A percentile compares a stretch with the other conserved stretches of the same genome.
Conservation (phyloP, 176 grass and related monocot genomes). For the Canna indica region DNA sequence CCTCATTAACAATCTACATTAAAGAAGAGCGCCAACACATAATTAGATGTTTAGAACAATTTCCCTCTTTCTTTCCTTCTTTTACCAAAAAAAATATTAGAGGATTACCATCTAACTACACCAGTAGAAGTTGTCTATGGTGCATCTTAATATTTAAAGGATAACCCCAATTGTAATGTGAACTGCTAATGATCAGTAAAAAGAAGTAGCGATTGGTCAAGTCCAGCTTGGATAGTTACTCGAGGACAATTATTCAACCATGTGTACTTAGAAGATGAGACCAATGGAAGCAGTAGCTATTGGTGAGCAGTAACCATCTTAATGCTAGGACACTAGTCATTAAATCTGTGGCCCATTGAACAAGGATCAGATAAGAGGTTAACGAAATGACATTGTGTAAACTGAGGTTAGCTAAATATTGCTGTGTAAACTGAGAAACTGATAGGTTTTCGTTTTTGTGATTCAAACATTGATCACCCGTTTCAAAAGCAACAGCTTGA, state of each 20-base stretch:
- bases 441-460: too few species aligned
- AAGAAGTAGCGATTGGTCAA: neutral
- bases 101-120: too few species aligned
- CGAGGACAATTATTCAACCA: neutral
- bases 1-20: neutral
- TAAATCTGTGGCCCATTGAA: neutral
- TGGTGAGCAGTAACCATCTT: neutral
- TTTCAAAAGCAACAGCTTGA: too few species aligned
- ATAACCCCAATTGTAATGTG: too few species aligned
- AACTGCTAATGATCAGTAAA: too few species aligned
- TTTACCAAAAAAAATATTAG: too few species aligned
- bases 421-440: too few species aligned
- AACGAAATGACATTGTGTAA: too few species aligned
- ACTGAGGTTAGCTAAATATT: too few species aligned
- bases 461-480: too few species aligned
- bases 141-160: neutral
- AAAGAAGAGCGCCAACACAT: neutral
- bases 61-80: too few species aligned
- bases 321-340: neutral
- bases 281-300: neutral
- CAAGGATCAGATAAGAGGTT: neutral
- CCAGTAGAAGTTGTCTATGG: neutral
- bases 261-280: neutral
- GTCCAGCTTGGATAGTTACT: neutral
- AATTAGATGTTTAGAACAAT: neutral